Evolutionary conservation across 1,284 basidiomycete genomes (phyloP).

Genomic region (Boletellus dicymbophilus): DNA sequence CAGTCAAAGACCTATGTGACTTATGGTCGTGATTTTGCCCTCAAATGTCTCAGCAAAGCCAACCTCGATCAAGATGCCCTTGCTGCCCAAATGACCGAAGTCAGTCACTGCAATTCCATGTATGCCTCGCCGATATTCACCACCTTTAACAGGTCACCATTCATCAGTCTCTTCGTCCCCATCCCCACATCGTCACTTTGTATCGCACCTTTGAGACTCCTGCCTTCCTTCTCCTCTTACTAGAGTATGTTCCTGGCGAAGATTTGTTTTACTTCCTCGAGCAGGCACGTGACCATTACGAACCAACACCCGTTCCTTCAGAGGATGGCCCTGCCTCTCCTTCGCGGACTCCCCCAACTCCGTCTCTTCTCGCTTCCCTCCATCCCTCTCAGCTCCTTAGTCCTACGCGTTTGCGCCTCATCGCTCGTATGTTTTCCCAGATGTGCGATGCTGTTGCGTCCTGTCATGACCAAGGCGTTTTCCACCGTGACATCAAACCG

Average conservation of each 20-base stretch:
- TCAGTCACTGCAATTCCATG: conserved; percentile 33
- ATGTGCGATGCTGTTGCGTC: conserved; percentile 98
- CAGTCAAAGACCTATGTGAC: conserved; percentile 41
- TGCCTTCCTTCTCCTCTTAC: conserved; percentile 78
- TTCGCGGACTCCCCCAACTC: conserved; percentile 85
- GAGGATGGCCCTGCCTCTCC: conserved; percentile 38
- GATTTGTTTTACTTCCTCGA: conserved; percentile 98
- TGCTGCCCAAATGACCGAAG: conserved; percentile 88
- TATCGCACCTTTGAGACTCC: conserved; percentile 86
- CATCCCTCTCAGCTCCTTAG: conserved; percentile 85
- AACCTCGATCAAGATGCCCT: conserved; percentile 88
- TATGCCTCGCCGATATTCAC: conserved; percentile 13
- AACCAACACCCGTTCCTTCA: conserved; percentile 53
- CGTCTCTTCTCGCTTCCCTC: conserved; percentile 88
- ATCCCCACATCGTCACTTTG: conserved; percentile 95
- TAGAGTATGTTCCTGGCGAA: conserved; percentile 96
- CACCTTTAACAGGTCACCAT: conserved; percentile 71
- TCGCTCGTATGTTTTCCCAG: conserved; percentile 95
- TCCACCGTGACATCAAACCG: conserved; percentile 98
- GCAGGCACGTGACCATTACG: conserved; percentile 85
- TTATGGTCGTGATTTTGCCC: conserved; percentile 89
- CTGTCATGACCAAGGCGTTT: conserved; percentile 93
- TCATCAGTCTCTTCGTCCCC: conserved; percentile 90
- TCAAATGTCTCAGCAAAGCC: conserved; percentile 95
- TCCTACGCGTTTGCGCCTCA: conserved; percentile 84